These are phyloP conservation scores for Allantophomopsis cytisporea DNA, from an alignment of 2,329 filamentous ascomycete genomes.

Conservation along the genomic window DNA sequence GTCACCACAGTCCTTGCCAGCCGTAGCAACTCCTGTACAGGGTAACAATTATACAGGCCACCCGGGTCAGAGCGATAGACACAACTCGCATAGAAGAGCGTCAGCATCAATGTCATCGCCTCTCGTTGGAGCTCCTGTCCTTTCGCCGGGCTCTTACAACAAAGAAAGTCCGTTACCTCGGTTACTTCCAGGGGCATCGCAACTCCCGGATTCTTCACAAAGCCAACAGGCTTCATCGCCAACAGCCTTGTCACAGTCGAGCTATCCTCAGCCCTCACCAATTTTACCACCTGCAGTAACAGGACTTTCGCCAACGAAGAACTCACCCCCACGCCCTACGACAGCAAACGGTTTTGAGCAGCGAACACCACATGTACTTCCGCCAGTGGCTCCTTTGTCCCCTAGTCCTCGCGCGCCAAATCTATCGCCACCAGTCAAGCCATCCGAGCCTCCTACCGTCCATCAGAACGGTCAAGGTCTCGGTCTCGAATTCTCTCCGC, in stretches of 20 bases:
- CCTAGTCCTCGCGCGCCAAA: conserved; percentile 43
- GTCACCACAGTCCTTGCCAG: background rate
- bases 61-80: background rate
- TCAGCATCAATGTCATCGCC: conserved; percentile 16
- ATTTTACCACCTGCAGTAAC: conserved; percentile 18
- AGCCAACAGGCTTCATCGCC: background rate
- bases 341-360: conserved; percentile 12
- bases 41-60: background rate
- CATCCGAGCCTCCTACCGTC: conserved; percentile 2
- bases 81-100: conserved; percentile 5
- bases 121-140: conserved; percentile 12
- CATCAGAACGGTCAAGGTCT: conserved; percentile 6
- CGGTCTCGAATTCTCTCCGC: conserved; percentile 3
- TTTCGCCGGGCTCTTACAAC: conserved; percentile 10
- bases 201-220: background rate
- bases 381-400: conserved; percentile 40
- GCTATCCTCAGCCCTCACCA: conserved; percentile 5
- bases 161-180: background rate
- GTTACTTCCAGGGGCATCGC: background rate
- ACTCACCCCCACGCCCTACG: conserved; percentile 17
- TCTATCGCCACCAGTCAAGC: conserved; percentile 46
- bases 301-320: conserved; percentile 31
- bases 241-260: background rate
- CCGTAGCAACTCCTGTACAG: background rate
- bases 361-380: conserved; percentile 31